Percentiles rank a stretch among this genome's conserved stretches.
Evolutionary conservation across 169 alveolate species (phyloP).

Genomic region (Perkinsus olseni): DNA sequence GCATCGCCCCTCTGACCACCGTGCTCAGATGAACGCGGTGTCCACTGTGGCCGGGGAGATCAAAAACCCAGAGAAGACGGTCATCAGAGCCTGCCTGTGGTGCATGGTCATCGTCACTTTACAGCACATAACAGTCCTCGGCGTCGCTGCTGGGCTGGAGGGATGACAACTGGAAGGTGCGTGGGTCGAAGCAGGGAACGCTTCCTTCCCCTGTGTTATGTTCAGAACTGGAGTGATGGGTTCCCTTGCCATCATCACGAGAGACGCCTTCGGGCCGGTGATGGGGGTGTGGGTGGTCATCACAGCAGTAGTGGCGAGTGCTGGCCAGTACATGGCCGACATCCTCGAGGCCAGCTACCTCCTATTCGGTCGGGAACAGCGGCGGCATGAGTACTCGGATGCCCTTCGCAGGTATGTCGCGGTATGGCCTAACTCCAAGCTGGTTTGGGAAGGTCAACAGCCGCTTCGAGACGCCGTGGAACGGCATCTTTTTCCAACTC

Average conservation of each 20-base stretch:
- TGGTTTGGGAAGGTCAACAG: not conserved
- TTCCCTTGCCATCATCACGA: not conserved
- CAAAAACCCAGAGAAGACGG: not conserved
- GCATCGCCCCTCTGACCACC: not conserved
- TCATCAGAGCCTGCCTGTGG: not conserved
- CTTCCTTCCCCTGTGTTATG: too few species aligned
- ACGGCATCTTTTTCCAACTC: not conserved
- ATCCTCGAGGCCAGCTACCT: slow-evolving; percentile 3
- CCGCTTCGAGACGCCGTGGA: not conserved
- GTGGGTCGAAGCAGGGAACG: too few species aligned
- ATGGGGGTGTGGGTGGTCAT: not conserved
- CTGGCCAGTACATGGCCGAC: slow-evolving; percentile 3
- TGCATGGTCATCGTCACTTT: not conserved
- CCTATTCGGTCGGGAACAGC: not conserved
- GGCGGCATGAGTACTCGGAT: too few species aligned
- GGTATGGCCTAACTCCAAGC: not conserved
- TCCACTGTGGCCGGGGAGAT: slow-evolving; percentile 6
- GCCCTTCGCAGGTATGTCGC: not conserved
- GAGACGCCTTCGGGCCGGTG: not conserved
- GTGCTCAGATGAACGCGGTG: not conserved
- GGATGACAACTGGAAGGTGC: not conserved
- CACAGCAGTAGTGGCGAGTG: not conserved
- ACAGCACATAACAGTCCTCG: not conserved
- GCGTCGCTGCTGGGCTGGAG: not conserved
- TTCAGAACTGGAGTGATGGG: not conserved